Evolutionary conservation across 225 moss, liverwort and hornwort species (phyloP), one percentile per base, ranked within the genome.

Genomic region (Physcomitrellopsis africana): DNA sequence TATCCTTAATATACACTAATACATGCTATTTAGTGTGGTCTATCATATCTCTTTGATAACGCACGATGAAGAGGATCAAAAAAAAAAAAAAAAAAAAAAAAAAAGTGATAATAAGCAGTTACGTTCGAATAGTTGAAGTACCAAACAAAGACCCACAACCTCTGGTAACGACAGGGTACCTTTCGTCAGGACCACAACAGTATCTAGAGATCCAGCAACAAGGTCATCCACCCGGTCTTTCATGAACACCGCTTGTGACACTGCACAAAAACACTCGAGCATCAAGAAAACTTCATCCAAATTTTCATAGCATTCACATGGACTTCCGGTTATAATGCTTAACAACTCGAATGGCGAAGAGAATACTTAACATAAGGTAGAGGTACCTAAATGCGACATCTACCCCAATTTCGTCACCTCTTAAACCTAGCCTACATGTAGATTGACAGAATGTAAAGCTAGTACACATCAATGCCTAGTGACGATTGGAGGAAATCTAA

Each of bases 181-280:
- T 73, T 69, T 78, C 75, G 57, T 76, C 10, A 86, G 45, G 54
- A 76, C 72, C 8, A 83, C 0, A 63, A 78, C 78, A 58, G 81
- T 75, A 69, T 86, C 72, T 72, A 65, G 53, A 53, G 81, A 78
- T 24, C 27, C 48, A 69, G 72, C 65, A 72, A 78, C 68, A 76
- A 86, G 72, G 69, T 72, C 78, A 55, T 78, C 62, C 45, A 86
- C 78, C 60, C 68, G 65, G 29, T 83, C 83, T 77, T 81, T 83
- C 71, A 75, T 62, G 54, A 86, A 86, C 48, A 86, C 65, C 12
- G 70, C 83, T 73, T 75, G 83, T 32, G 81, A 75, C 68, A 83
- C 86, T 86, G 79, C 82, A 82, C 59, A 56, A 60, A 65, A 77
- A 23, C 52, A 44, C 60, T 56, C 46, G 16, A 68, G 23, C 41